Percentiles rank a stretch among this genome's conserved stretches.
These are phyloP conservation scores for Penicillium odoratum DNA, from an alignment of 495 filamentous ascomycete genomes.

Conservation along the genomic window DNA sequence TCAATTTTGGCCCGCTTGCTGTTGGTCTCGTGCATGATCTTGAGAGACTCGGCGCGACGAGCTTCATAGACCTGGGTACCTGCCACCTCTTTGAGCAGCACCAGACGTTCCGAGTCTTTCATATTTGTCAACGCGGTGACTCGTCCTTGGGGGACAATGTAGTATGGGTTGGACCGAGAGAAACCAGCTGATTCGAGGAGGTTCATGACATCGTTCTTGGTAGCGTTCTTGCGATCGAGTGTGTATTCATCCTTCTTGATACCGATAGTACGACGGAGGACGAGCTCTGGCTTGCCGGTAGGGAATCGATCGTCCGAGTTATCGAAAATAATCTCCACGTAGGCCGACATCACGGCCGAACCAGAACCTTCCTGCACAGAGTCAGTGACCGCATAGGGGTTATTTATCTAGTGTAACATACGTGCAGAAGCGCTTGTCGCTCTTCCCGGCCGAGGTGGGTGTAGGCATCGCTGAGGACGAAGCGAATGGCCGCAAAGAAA, in stretches of 20 bases:
- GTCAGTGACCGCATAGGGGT: constrained; percentile 23
- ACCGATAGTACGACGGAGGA: constrained; percentile 90
- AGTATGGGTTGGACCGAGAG: constrained; percentile 96
- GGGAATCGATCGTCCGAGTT: constrained; percentile 96
- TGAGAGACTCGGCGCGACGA: constrained; percentile 81
- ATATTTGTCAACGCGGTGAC: constrained; percentile 97
- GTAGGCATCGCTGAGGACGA: constrained; percentile 97
- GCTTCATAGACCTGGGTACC: constrained; percentile 97
- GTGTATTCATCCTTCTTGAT: constrained; percentile 99
- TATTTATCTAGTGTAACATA: constrained; percentile 29
- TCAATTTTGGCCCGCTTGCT: constrained; percentile 94
- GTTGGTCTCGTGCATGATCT: constrained; percentile 96
- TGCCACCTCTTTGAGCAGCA: constrained; percentile 92
- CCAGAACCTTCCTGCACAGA: constrained; percentile 78
- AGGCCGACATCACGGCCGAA: constrained; percentile 97
- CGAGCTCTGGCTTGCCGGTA: constrained; percentile 85
- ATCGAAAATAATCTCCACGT: constrained; percentile 98
- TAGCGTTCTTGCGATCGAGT: constrained; percentile 92
- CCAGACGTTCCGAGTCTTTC: constrained; percentile 89
- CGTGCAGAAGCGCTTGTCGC: constrained; percentile 88
- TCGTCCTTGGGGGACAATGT: constrained; percentile 96
- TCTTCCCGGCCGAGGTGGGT: constrained; percentile 95
- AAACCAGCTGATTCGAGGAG: constrained; percentile 95
- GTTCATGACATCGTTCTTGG: constrained; percentile 92
- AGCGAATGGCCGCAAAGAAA: constrained; percentile 99